Evolutionary conservation across 129 eudicot genomes (phyloP).

Genomic region (Flaveria ramosissima): DNA sequence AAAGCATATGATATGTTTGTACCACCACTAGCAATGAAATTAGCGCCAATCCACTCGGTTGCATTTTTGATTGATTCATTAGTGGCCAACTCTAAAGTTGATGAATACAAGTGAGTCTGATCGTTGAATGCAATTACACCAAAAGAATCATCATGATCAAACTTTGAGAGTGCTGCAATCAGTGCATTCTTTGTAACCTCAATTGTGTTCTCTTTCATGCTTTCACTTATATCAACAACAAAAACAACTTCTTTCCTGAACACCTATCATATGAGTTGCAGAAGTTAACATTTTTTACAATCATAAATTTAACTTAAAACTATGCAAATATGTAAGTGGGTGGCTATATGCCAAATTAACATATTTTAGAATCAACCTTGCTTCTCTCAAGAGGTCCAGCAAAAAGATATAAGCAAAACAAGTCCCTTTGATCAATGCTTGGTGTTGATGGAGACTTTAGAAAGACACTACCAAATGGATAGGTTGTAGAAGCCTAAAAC

Average conservation of each 20-base stretch:
- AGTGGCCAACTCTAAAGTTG: constrained; percentile 60
- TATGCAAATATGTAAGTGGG: not conserved
- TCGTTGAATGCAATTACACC: constrained; percentile 68
- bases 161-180: constrained; percentile 57
- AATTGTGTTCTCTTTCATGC: constrained; percentile 78
- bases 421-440: constrained; percentile 63
- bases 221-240: constrained; percentile 80
- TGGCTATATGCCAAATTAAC: not conserved
- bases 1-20: constrained; percentile 74
- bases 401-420: constrained; percentile 66
- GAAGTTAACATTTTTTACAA: not conserved
- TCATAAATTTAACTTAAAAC: not conserved
- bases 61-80: constrained; percentile 52
- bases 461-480: constrained; percentile 54
- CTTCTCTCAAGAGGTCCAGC: constrained; percentile 54
- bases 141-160: constrained; percentile 58
- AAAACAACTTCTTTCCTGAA: constrained; percentile 64
- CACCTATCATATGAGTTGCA: constrained; percentile 45
- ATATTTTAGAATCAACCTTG: constrained; percentile 48
- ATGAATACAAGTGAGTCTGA: constrained; percentile 53
- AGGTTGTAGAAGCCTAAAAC: constrained; percentile 54
- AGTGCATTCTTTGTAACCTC: constrained; percentile 70
- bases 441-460: constrained; percentile 60
- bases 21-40: constrained; percentile 66
- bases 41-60: constrained; percentile 60